These are phyloP conservation scores for Arthrobotrys sphaeroides DNA, from an alignment of 2,329 filamentous ascomycete genomes.

Conservation along the genomic window DNA sequence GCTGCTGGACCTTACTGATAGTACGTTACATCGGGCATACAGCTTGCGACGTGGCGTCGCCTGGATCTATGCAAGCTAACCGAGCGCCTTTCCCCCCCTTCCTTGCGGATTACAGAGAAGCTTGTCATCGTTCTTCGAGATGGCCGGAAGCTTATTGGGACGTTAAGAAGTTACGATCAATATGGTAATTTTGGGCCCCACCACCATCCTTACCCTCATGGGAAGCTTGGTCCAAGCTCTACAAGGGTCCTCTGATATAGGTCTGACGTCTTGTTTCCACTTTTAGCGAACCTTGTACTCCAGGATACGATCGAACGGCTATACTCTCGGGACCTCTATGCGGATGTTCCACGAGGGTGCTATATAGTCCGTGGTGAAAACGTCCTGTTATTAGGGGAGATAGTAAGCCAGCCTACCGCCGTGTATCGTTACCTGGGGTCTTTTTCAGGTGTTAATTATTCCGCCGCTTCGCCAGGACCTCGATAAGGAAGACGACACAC, in stretches of 20 bases:
- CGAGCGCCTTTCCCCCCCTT: conserved; percentile 19
- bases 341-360: conserved; percentile 84
- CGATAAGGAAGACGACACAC: conserved; percentile 90
- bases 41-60: background rate
- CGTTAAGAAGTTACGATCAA: conserved; percentile 95
- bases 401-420: conserved; percentile 62
- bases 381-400: conserved; percentile 92
- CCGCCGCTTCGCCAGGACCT: conserved; percentile 68
- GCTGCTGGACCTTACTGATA: conserved; percentile 94
- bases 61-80: conserved; percentile 27
- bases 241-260: background rate
- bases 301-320: conserved; percentile 91
- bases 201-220: background rate
- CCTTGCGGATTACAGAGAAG: conserved; percentile 74
- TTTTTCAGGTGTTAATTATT: background rate
- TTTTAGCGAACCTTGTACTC: conserved; percentile 86
- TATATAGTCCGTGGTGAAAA: conserved; percentile 96
- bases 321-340: conserved; percentile 78
- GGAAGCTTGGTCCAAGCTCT: conserved; percentile 4
- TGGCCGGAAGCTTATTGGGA: conserved; percentile 90
- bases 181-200: conserved; percentile 73
- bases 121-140: conserved; percentile 90
- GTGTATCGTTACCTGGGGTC: background rate
- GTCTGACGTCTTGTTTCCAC: background rate
- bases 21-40: conserved; percentile 67